Evolutionary conservation across 192 early-diverging fungal genomes (phyloP), one percentile per base, ranked within the genome.

Genomic region (Coemansia sp.): DNA sequence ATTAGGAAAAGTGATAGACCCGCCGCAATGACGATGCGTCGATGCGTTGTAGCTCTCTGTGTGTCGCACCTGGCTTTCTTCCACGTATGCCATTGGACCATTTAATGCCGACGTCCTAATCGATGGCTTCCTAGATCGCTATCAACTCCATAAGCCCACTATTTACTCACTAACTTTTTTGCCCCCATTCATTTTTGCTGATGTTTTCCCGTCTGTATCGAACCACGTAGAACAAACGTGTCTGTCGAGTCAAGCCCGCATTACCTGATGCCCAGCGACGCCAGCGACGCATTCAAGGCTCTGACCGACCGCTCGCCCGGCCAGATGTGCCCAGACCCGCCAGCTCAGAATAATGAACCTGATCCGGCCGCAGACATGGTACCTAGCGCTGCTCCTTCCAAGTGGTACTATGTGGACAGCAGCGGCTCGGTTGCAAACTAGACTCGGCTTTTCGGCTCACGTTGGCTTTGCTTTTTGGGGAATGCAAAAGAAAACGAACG

Each of bases 231-330:
- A 22, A 34, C 57, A 50, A 80, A 75, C 59, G 64, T 55, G 10
- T 70, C 69, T 10, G 63, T 80, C 31, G 54, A 65, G 7, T 55
- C 69, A 7, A 80, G 77, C 40, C 48, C 65, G 50, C 66, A 69
- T 33, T 40, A 30, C 30, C 40, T 80, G 65, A 2, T 34, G 1
- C 56, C 63, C 32, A 55, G 29, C 54, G 52, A 59, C 36, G 72
- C 69, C 30, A 52, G 36, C 60, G 32, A 59, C 48, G 63, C 57
- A 20, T 65, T 72, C 63, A 75, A 55, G 31, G 60, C 60, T 42
- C 60, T 74, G 45, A 31, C 40, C 7, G 62, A 57, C 61, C 48
- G 36, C 40, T 48, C 52, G 28, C 56, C 68, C 17, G 61, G 54
- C 16, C 70, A 66, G 45, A 50, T 75, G 33, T 28, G 31, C 17